Conservation (phyloP, 768 basidiomycete genomes). For the Cubamyces sp. region DNA sequence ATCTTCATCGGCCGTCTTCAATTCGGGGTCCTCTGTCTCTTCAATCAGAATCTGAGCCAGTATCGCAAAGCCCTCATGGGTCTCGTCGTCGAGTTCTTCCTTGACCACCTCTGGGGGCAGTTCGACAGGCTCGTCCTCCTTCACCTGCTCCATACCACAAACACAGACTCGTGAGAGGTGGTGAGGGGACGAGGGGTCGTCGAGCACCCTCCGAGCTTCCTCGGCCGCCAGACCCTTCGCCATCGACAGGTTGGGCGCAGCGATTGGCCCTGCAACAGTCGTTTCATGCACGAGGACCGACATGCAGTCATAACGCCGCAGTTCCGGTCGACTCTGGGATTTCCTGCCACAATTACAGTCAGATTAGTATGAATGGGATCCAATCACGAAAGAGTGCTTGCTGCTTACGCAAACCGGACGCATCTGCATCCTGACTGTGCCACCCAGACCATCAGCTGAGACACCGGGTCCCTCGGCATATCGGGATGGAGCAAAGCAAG, state of each 20-base stretch:
- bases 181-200: constrained; percentile 49
- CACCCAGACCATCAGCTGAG: constrained; percentile 71
- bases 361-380: constrained; percentile 27
- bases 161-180: constrained; percentile 48
- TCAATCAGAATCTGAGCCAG: constrained; percentile 36
- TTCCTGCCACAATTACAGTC: constrained; percentile 40
- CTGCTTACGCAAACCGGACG: constrained; percentile 49
- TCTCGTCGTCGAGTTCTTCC: constrained; percentile 45
- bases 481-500: constrained; percentile 61
- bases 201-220: constrained; percentile 56
- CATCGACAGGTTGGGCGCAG: constrained; percentile 58
- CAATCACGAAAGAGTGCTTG: too few relatives aligned
- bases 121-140: constrained; percentile 21
- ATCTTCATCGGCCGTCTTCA: too few relatives aligned
- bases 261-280: constrained; percentile 61
- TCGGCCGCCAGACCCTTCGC: constrained; percentile 73
- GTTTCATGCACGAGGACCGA: constrained; percentile 62
- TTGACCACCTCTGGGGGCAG: constrained; percentile 26
- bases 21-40: constrained; percentile 6
- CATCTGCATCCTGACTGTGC: constrained; percentile 59
- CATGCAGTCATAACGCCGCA: constrained; percentile 53
- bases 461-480: constrained; percentile 71
- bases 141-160: constrained; percentile 34
- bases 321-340: constrained; percentile 47
- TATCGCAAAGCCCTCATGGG: constrained; percentile 53